A percentile compares a stretch with the other conserved stretches of the same genome.
These are phyloP conservation scores for Tremella fuciformis DNA, from an alignment of 768 basidiomycete species.

Conservation along the genomic window DNA sequence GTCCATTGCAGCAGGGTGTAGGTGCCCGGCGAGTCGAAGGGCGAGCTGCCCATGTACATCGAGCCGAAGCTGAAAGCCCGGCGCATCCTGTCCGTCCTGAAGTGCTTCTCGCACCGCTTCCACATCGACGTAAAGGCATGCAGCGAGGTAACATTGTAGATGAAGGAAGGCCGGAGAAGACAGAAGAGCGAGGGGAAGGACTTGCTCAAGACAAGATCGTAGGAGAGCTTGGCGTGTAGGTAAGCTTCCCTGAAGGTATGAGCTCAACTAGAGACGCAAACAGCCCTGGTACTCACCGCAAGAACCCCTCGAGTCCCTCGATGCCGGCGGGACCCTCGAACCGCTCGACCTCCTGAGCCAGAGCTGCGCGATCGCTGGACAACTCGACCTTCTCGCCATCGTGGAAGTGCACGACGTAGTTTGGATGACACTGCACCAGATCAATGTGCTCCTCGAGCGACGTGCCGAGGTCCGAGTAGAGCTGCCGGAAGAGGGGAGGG, in stretches of 20 bases:
- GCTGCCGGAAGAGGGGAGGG: conserved; percentile 52
- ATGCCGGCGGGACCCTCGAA: conserved; percentile 54
- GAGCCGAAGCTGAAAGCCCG: conserved; percentile 54
- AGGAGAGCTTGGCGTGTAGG: conserved; percentile 52
- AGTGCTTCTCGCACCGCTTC: conserved; percentile 44
- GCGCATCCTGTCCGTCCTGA: conserved; percentile 52
- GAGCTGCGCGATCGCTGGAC: conserved; percentile 48
- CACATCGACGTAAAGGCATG: conserved; percentile 51
- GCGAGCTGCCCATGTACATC: conserved; percentile 54
- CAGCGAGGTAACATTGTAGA: conserved; percentile 47
- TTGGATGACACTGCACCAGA: conserved; percentile 55
- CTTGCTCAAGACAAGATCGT: conserved; percentile 52
- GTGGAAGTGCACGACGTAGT: conserved; percentile 54
- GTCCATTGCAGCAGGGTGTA: conserved; percentile 55
- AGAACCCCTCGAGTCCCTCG: conserved; percentile 46
- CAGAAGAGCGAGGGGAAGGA: conserved; percentile 52
- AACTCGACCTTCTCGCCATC: conserved; percentile 54
- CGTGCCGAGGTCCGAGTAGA: conserved; percentile 53
- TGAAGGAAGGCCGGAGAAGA: conserved; percentile 50
- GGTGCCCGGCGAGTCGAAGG: conserved; percentile 55
- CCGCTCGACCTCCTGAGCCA: conserved; percentile 53
- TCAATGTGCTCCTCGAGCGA: conserved; percentile 51
- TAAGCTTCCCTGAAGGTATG: conserved; percentile 34
- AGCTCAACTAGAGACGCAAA: neutral
- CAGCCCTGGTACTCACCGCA: conserved; percentile 28